Conservation (phyloP, 208 protist genomes). For the Jaenimonas drosophilae region DNA sequence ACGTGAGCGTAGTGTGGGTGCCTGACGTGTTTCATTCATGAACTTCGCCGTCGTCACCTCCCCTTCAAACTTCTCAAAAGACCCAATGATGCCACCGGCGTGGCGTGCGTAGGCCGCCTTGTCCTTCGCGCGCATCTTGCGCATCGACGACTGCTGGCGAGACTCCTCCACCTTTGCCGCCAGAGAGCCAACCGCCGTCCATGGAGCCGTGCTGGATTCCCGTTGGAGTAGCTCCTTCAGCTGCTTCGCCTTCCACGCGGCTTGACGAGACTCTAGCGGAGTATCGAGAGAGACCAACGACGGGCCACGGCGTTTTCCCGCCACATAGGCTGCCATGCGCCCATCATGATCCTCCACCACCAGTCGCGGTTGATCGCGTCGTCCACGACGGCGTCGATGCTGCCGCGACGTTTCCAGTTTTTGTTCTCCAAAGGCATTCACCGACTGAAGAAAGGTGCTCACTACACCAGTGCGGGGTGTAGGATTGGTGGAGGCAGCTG, state of each 20-base stretch:
- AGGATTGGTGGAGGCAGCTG: neutral
- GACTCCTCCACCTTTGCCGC: constrained; percentile 19
- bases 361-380: constrained; percentile 12
- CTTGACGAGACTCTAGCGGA: constrained; percentile 21
- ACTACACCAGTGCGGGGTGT: neutral
- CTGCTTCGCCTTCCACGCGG: constrained; percentile 48
- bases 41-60: constrained; percentile 73
- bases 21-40: constrained; percentile 72
- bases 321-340: constrained; percentile 42
- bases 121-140: constrained; percentile 62
- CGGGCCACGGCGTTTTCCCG: constrained; percentile 43
- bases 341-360: constrained; percentile 56
- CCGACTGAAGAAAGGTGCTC: neutral
- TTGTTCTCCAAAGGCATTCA: constrained; percentile 3
- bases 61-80: constrained; percentile 81
- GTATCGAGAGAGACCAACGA: constrained; percentile 22
- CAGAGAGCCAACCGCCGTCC: constrained; percentile 40
- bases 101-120: constrained; percentile 55
- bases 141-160: constrained; percentile 26
- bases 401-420: constrained; percentile 14
- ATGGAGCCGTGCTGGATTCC: constrained; percentile 50
- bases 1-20: constrained; percentile 69
- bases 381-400: neutral
- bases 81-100: constrained; percentile 50
- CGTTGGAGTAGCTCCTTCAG: constrained; percentile 29